Conservation (phyloP, 192 early-diverging fungal genomes). For the Coemansia sp. region DNA sequence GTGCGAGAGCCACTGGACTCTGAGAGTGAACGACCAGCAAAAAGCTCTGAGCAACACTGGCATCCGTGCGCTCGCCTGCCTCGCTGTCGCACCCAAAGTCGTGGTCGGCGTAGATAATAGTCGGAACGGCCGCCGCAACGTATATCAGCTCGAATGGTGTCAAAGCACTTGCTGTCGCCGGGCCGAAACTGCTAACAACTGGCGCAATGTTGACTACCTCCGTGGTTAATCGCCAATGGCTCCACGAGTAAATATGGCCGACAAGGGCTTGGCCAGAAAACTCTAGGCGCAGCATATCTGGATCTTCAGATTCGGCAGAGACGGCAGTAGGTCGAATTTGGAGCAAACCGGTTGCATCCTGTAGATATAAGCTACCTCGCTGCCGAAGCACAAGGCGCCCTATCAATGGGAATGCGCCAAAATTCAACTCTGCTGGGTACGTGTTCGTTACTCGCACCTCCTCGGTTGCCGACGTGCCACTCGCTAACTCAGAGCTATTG, state of each 20-base stretch:
- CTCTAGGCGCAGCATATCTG: not conserved
- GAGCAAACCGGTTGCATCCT: slow-evolving; percentile 33
- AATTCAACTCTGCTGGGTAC: slow-evolving; percentile 18
- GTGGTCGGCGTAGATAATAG: slow-evolving; percentile 11
- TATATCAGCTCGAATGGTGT: slow-evolving; percentile 21
- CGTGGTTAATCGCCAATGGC: slow-evolving; percentile 25
- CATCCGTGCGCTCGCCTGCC: not conserved
- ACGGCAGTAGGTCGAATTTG: slow-evolving; percentile 16
- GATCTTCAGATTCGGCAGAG: not conserved
- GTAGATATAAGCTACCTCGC: slow-evolving; percentile 40
- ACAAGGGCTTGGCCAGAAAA: slow-evolving; percentile 37
- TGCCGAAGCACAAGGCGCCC: slow-evolving; percentile 26
- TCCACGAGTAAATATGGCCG: slow-evolving; percentile 43
- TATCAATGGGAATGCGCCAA: slow-evolving; percentile 28
- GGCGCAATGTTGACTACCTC: slow-evolving; percentile 18
- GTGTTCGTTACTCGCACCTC: slow-evolving; percentile 15
- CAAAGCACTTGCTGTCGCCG: not conserved
- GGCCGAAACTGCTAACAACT: not conserved
- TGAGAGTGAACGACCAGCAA: slow-evolving; percentile 28
- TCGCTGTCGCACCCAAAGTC: slow-evolving; percentile 22
- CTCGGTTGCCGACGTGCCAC: not conserved
- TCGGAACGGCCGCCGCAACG: slow-evolving; percentile 15
- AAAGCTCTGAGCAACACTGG: slow-evolving; percentile 9
- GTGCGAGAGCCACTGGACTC: not conserved
- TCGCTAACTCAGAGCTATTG: not conserved